These are phyloP conservation scores for Neocucurbitaria cava DNA, from an alignment of 2,329 filamentous ascomycete genomes.

Conservation along the genomic window DNA sequence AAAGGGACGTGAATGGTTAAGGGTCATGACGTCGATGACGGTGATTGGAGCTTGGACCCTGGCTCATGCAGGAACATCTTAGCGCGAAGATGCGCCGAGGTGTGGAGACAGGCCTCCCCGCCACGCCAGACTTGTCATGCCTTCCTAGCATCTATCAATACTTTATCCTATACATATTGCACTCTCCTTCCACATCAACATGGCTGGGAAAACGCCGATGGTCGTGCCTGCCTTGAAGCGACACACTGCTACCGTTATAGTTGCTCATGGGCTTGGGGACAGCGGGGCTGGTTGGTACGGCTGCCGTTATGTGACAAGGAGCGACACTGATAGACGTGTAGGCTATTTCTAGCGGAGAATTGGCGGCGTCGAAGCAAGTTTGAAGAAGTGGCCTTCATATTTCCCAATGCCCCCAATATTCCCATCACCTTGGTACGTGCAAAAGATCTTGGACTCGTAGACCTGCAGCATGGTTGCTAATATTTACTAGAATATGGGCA, in stretches of 20 bases:
- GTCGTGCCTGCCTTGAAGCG: slow-evolving; percentile 79
- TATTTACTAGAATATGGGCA: slow-evolving; percentile 69
- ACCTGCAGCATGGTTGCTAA: slow-evolving; percentile 9
- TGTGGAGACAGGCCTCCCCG: slow-evolving; percentile 1
- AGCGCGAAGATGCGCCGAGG: slow-evolving; percentile 29
- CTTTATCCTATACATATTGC: slow-evolving; percentile 3
- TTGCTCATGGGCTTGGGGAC: slow-evolving; percentile 91
- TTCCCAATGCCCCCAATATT: slow-evolving; percentile 87
- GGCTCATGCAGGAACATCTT: slow-evolving; percentile 30
- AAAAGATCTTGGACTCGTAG: background rate
- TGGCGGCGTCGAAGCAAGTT: slow-evolving; percentile 82
- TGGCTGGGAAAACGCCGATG: slow-evolving; percentile 58
- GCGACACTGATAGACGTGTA: slow-evolving; percentile 39
- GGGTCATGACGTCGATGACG: slow-evolving; percentile 42
- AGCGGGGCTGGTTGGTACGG: slow-evolving; percentile 74
- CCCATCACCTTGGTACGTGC: slow-evolving; percentile 78
- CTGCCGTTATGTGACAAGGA: background rate
- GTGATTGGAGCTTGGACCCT: slow-evolving; percentile 40
- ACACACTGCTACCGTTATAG: slow-evolving; percentile 95
- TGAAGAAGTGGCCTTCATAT: slow-evolving; percentile 89
- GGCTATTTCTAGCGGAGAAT: slow-evolving; percentile 82
- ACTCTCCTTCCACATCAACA: slow-evolving; percentile 15
- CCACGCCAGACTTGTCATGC: slow-evolving; percentile 17
- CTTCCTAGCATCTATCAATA: slow-evolving; percentile 11
- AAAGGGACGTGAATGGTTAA: slow-evolving; percentile 14